Base-by-base conservation (phyloP, 371 early-diverging fungal genomes). In the Circinella umbellata region DNA sequence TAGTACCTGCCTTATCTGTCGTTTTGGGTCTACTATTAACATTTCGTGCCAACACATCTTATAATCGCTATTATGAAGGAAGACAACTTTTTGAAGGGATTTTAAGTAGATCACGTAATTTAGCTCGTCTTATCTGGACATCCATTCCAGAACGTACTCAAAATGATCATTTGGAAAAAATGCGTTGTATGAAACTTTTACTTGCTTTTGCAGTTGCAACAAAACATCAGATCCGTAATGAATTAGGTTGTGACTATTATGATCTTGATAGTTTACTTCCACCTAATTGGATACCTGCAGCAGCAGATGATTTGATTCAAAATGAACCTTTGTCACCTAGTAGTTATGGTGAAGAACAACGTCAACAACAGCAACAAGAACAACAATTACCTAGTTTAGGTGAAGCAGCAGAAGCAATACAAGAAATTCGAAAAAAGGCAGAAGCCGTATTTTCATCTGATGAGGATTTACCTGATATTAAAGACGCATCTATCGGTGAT, bases 21-120 rank as follows among this genome's bases (percentile, higher is more conserved):
- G 90, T 90, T 6, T 81, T 93, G 6, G 91, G 89, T 77, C 69
- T 91, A 68, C 79, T 92, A 36, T 80, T 93, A 53, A 92, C 90
- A 48, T 94, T 94, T 78, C 84, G 93, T 64, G 93, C 92, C 70
- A 93, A 93, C 76, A 90, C 92, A 3, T 86, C 92, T 1, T 94
- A 94, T 75, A 91, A 91, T 37, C 81, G 94, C 20, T 94, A 88
- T 78, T 91, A 89, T 73, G 94, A 92, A 69, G 94, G 91, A 15
- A 80, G 92, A 68, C 86, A 86, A 61, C 75, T 89, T 11, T 92
- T 91, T 90, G 84, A 85, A 51, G 79, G 82, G 11, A 71, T 93
- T 67, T 76, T 76, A 37, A 85, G 86, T 34, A 86, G 84, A 53
- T 78, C 81, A 37, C 82, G 90, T 17, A 90, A 90, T 61, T 71